Conservation (phyloP, 2,329 filamentous ascomycete species). For the Aspergillus carbonarius region DNA sequence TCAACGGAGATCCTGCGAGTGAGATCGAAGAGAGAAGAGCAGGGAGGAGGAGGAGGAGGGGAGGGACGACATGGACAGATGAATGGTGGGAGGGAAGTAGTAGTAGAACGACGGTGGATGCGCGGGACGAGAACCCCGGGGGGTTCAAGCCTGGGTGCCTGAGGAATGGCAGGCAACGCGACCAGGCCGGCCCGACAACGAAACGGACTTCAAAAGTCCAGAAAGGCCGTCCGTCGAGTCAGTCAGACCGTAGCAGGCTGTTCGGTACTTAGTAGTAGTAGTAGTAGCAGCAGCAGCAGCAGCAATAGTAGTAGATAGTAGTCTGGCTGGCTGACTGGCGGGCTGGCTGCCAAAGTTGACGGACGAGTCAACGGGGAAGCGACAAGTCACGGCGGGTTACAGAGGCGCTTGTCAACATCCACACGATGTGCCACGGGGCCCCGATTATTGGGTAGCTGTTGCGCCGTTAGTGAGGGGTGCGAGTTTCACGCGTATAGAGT, state of each 20-base stretch:
- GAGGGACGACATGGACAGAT: constrained; percentile 4
- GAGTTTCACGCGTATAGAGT: neutral
- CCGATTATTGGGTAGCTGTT: neutral
- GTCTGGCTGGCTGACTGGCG: neutral
- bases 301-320: no score
- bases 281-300: no score
- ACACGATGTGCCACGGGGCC: neutral
- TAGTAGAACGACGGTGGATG: constrained; percentile 5
- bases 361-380: neutral
- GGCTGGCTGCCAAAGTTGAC: neutral
- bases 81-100: constrained; percentile 1
- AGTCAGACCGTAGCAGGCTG: neutral
- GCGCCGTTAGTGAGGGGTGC: neutral
- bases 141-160: constrained; percentile 13
- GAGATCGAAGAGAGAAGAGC: constrained; percentile 2
- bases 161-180: constrained; percentile 10
- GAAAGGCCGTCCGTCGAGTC: neutral
- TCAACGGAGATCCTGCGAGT: neutral
- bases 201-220: neutral
- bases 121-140: constrained; percentile 11
- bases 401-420: constrained; percentile 2
- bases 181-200: constrained; percentile 1
- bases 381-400: constrained; percentile 13
- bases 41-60: constrained; percentile 2
- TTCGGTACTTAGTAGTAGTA: no score